Base-by-base conservation (phyloP, 805 yeast species). In the Wickerhamomyces bovis region DNA sequence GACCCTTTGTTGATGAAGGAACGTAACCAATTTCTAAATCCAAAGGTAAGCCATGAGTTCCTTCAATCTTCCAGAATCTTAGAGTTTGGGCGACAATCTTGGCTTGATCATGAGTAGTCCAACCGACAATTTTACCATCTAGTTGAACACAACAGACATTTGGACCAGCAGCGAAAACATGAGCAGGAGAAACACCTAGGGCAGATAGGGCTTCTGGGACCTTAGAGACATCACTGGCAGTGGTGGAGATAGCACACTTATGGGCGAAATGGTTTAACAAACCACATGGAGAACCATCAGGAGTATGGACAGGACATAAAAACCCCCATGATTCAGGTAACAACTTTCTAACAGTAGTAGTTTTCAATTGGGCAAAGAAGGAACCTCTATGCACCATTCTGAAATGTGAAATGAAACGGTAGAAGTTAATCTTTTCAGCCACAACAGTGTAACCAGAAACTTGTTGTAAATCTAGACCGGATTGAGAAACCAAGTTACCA, bases 221-320 rank as follows among this genome's bases (percentile, higher is more conserved):
- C 23, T 71, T 69, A 6, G 88, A 76, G 16, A 84, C 92, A 62
- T 90, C 95, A 6, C 85, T 70, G 21, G 81, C 81, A 39, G 67
- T 65, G 9, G 97, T 90, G 7, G 96, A 80, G 50, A 94, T 85
- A 57, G 77, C 75, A 76, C 99, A 94, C 68, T 88, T 89, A 70
- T 94, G 97, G 10, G 98, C 85, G 71, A 94, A 82, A 76, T 94
- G 99, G 70, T 94, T 94, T 61, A 94, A 73, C 65, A 94, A 75
- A 73, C 99, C 99, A 81, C 99, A 94, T 19, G 99, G 99, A 44
- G 98, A 86, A 58, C 99, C 99, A 84, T 94, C 99, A 6, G 99
- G 99, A 13, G 99, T 94, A 68, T 94, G 99, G 21, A 94, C 99
- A 12, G 99, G 99, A 71, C 99, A 94, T 58, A 94, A 70, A 78